Conservation (phyloP, 208 protist species). For the Phytomonas sp. region DNA sequence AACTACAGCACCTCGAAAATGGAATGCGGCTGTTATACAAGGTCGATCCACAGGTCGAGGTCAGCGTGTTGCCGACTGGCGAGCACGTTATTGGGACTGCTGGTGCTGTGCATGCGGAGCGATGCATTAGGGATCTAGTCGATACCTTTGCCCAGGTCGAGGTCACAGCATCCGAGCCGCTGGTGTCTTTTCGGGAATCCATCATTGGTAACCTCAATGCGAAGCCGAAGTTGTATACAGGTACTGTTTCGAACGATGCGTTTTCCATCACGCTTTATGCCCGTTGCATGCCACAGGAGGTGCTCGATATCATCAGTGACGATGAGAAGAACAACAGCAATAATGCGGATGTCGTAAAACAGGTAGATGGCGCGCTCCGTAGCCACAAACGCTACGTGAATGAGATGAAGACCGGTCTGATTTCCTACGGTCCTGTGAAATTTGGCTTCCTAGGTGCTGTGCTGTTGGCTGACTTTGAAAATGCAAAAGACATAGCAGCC, state of each 20-base stretch:
- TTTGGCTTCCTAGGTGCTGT: slow-evolving; percentile 66
- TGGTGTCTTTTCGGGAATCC: slow-evolving; percentile 87
- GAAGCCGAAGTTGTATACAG: slow-evolving; percentile 72
- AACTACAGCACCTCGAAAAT: slow-evolving; percentile 51
- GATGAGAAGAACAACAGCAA: slow-evolving; percentile 61
- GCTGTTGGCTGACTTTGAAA: slow-evolving; percentile 62
- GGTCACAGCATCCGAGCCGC: slow-evolving; percentile 72
- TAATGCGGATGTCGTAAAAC: slow-evolving; percentile 30
- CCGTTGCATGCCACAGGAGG: slow-evolving; percentile 54
- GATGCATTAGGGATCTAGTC: slow-evolving; percentile 92
- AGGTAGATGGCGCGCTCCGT: slow-evolving; percentile 24
- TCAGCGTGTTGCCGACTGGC: slow-evolving; percentile 91
- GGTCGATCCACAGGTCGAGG: slow-evolving; percentile 92
- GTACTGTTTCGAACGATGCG: slow-evolving; percentile 46
- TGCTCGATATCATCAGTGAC: slow-evolving; percentile 66
- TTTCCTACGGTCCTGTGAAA: slow-evolving; percentile 52
- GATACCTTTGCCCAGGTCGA: slow-evolving; percentile 85
- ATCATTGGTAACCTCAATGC: slow-evolving; percentile 43
- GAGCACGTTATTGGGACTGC: slow-evolving; percentile 95
- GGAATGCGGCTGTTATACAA: slow-evolving; percentile 93
- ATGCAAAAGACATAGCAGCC: slow-evolving; percentile 15
- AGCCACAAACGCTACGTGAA: slow-evolving; percentile 52
- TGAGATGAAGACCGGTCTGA: slow-evolving; percentile 41
- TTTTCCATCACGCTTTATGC: slow-evolving; percentile 70
- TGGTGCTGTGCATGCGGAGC: slow-evolving; percentile 96